A percentile compares a stretch with the other conserved stretches of the same genome.
These are phyloP conservation scores for Moniliophthora roreri DNA, from an alignment of 1,284 basidiomycete genomes.

Conservation along the genomic window DNA sequence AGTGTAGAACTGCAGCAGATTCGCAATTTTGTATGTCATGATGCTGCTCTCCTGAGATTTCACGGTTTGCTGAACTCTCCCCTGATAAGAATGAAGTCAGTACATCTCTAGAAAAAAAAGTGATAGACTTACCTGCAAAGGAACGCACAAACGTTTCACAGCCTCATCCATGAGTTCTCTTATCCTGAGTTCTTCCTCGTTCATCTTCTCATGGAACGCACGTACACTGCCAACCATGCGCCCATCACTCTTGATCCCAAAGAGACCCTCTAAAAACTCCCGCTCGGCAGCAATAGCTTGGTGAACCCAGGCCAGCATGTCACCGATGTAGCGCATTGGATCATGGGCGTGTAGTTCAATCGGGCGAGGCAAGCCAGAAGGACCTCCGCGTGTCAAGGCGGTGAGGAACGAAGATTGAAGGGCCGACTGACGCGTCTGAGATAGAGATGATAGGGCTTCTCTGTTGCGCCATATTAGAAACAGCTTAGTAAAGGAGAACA, in stretches of 20 bases:
- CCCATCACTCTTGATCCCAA: slow-evolving; percentile 63
- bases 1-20: slow-evolving; percentile 93
- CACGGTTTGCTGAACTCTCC: slow-evolving; percentile 90
- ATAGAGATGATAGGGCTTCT: slow-evolving; percentile 77
- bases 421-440: slow-evolving; percentile 80
- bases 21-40: slow-evolving; percentile 88
- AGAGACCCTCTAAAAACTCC: slow-evolving; percentile 87
- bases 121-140: slow-evolving; percentile 64
- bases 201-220: slow-evolving; percentile 43
- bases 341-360: slow-evolving; percentile 98
- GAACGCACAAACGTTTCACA: slow-evolving; percentile 83
- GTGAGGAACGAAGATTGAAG: slow-evolving; percentile 82
- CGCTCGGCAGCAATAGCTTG: slow-evolving; percentile 93
- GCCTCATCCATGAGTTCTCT: slow-evolving; percentile 80
- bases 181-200: slow-evolving; percentile 81
- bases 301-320: slow-evolving; percentile 99
- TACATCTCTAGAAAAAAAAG: not conserved
- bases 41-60: slow-evolving; percentile 92
- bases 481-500: not conserved
- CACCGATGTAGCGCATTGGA: slow-evolving; percentile 92
- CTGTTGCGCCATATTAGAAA: slow-evolving; percentile 37
- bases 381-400: slow-evolving; percentile 88
- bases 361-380: slow-evolving; percentile 85
- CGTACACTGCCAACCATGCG: slow-evolving; percentile 80
- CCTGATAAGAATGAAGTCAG: slow-evolving; percentile 37